Conservation (phyloP, 2,329 filamentous ascomycete genomes). For the Claviceps humidiphila region DNA sequence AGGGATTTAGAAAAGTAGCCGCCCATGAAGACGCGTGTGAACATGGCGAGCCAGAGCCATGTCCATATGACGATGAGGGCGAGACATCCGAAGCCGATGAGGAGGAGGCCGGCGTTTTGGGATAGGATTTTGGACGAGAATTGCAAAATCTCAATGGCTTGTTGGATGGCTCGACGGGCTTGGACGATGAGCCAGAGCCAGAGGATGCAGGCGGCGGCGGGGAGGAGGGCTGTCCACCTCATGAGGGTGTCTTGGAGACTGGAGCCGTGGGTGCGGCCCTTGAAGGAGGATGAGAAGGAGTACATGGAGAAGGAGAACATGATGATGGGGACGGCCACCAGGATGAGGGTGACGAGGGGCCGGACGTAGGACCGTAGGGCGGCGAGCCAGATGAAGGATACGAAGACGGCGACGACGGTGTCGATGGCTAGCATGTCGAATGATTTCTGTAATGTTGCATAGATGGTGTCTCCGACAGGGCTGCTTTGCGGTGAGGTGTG, state of each 20-base stretch:
- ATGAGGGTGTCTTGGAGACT: conserved; percentile 79
- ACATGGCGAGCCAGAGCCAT: conserved; percentile 95
- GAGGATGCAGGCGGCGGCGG: conserved; percentile 55
- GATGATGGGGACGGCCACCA: conserved; percentile 75
- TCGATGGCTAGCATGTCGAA: conserved; percentile 85
- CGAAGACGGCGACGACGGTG: conserved; percentile 76
- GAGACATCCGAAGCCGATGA: conserved; percentile 71
- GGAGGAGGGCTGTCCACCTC: conserved; percentile 74
- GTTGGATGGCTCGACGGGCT: conserved; percentile 66
- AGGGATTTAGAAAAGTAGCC: conserved; percentile 60
- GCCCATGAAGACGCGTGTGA: conserved; percentile 87
- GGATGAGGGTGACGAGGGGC: conserved; percentile 65
- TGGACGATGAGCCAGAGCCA: conserved; percentile 79
- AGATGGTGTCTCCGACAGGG: conserved; percentile 84
- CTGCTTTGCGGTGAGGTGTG: conserved; percentile 65
- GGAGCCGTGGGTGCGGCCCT: conserved; percentile 58
- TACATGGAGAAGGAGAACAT: conserved; percentile 85
- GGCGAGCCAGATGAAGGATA: conserved; percentile 84
- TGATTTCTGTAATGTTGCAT: conserved; percentile 73
- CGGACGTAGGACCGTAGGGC: conserved; percentile 78
- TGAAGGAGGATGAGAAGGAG: conserved; percentile 79
- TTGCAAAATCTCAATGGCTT: conserved; percentile 78
- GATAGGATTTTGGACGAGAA: conserved; percentile 81
- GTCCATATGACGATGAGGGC: conserved; percentile 72
- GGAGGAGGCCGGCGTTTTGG: conserved; percentile 68